These are phyloP conservation scores for Pseudogymnoascus sp. DNA, from an alignment of 2,329 filamentous ascomycete genomes.

Conservation along the genomic window DNA sequence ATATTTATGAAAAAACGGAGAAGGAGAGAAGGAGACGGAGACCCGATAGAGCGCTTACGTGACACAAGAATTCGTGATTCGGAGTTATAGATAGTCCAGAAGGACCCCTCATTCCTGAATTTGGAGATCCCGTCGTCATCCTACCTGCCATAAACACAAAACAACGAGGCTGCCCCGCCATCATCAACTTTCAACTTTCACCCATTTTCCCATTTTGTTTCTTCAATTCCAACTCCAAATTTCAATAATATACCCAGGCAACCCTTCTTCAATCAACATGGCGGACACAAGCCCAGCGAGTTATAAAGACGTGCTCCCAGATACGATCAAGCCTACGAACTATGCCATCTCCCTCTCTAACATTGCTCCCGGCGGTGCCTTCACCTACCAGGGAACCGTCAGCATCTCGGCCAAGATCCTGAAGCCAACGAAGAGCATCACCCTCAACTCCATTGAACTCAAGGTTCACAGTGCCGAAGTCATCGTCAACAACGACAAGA, in stretches of 20 bases:
- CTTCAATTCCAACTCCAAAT: neutral
- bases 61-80: neutral
- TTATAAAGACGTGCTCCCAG: slow-evolving; percentile 58
- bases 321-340: slow-evolving; percentile 70
- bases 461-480: slow-evolving; percentile 65
- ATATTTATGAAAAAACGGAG: neutral
- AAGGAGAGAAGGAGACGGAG: neutral
- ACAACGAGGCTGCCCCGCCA: neutral
- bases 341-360: slow-evolving; percentile 79
- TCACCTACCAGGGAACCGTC: slow-evolving; percentile 77
- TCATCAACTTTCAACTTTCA: neutral
- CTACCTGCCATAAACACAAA: neutral
- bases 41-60: neutral
- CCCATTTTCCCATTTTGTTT: neutral
- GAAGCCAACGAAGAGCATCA: slow-evolving; percentile 67
- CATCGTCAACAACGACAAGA: slow-evolving; percentile 50
- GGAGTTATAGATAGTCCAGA: slow-evolving; percentile 2
- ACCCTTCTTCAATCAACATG: neutral
- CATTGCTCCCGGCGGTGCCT: slow-evolving; percentile 63
- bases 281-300: neutral
- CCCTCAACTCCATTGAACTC: slow-evolving; percentile 80
- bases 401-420: slow-evolving; percentile 71
- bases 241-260: neutral
- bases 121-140: slow-evolving; percentile 7
- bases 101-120: neutral